Evolutionary conservation across 768 basidiomycete species (phyloP), one percentile per base, ranked within the genome.

Genomic region (Lactarius sanguifluus): DNA sequence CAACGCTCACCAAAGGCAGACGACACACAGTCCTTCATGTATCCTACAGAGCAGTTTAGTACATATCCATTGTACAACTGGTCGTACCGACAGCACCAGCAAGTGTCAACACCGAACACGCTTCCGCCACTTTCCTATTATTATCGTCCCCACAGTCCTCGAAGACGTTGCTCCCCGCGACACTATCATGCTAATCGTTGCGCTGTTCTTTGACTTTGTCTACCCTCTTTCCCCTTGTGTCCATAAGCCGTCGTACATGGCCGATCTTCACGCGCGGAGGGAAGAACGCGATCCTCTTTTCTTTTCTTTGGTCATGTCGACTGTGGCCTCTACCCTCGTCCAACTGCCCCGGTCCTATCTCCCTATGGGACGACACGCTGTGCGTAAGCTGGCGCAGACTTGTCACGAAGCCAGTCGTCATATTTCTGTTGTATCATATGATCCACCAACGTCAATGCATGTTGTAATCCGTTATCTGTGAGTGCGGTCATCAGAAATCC

Each of bases 171-270:
- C 92, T 12, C 90, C 91, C 23, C 82, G 91, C 61, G 89, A 91
- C 65, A 90, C 88, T 6, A 87, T 95, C 57, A 85, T 86, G 47
- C 85, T 91, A 66, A 90, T 96, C 71, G 87, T 95, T 68, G 83
- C 89, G 45, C 84, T 96, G 15, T 97, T 94, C 79, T 96, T 96
- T 74, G 94, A 96, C 75, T 96, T 92, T 74, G 92, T 96, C 57
- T 94, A 94, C 76, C 90, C 92, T 10, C 82, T 96, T 38, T 96
- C 92, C 10, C 94, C 94, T 6, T 94, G 91, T 75, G 79, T 97
- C 54, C 95, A 97, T 79, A 91, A 90, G 73, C 92, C 92, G 32
- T 91, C 90, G 1, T 95, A 95, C 75, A 89, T 94, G 86, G 89
- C 91, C n/a, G 94, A 94, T 77, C 80, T 97, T 36, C 86, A 89